Base-by-base conservation (phyloP, 169 alveolate genomes). In the Amoebophrya sp. region DNA sequence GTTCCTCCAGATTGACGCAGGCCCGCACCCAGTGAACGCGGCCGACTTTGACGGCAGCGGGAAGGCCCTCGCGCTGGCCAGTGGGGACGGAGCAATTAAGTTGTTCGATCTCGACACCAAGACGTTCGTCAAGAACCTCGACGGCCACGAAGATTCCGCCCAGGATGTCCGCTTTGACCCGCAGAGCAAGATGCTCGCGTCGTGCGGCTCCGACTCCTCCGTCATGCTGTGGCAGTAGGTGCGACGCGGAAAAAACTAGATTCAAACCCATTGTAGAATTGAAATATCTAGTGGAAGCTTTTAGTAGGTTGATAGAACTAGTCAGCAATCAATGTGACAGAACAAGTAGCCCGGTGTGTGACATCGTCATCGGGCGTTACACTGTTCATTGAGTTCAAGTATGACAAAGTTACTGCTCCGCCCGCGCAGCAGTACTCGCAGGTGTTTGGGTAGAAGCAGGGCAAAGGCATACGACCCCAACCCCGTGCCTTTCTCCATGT, bases 21-120 rank as follows among this genome's bases (percentile, higher is more conserved):
- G 97, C 40, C 96, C 94, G 83, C 94, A 95, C 40, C 95, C 97
- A 29, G 98, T 97, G 41, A 97, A 97, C 93, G 91, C 96, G 25
- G 96, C 97, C 38, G 94, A 95, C 41, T 95, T 96, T 88, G 98
- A 97, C 92, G 96, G 95, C 89, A 95, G 97, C 91, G 98, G 98
- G 39, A 92, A 93, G 32, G 92, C 94, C 83, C 92, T 97, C 47
- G 95, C 96, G 88, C 96, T 96, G 54, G 98, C 97, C 47, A 94
- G 93, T 0, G 94, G 94, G 25, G 94, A 92, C 77, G 94, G 92
- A 0, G 89, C 94, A 29, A 53, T 92, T 89, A 92, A 92, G 91
- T 89, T 92, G 7, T 92, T 92, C 92, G 89, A 92, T 54, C 54
- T 92, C 23, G 94, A 92, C 32, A 92, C 89, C 53, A 89, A 89